Evolutionary conservation across 441 rosid species (phyloP).

Genomic region (Eutrema salsugineum): DNA sequence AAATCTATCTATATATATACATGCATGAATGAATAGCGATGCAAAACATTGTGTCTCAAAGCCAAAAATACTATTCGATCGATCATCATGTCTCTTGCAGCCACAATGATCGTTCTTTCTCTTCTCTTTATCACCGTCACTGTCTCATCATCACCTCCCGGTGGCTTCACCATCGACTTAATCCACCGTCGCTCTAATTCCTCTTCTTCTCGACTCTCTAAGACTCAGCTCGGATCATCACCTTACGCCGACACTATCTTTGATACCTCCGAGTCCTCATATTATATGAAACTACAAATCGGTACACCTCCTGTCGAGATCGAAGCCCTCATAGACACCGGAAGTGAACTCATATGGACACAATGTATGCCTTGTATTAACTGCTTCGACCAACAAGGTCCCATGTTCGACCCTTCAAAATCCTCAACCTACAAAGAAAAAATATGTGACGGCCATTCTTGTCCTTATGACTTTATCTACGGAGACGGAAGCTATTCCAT

Average conservation of each 20-base stretch:
- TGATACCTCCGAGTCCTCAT: rapidly evolving
- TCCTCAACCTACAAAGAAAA: constrained; percentile 10
- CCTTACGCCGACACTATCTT: constrained; percentile 8
- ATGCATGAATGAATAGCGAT: neutral
- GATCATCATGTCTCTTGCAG: neutral
- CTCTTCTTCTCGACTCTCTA: neutral
- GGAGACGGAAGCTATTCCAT: neutral
- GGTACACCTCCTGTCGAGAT: constrained; percentile 21
- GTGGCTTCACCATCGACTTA: constrained; percentile 20
- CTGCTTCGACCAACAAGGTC: constrained; percentile 8
- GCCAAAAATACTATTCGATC: neutral
- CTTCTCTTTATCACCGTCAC: neutral
- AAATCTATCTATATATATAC: neutral
- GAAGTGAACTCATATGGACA: constrained; percentile 8
- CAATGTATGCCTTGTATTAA: constrained; percentile 7
- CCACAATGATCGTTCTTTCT: neutral
- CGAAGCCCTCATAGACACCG: constrained; percentile 9
- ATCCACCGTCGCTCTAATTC: constrained; percentile 3
- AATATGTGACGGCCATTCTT: neutral
- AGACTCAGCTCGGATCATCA: neutral
- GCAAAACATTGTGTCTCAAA: neutral
- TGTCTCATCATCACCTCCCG: neutral
- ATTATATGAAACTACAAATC: constrained; percentile 16
- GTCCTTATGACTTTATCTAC: neutral
- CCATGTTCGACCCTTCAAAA: constrained; percentile 9